These are phyloP conservation scores for Collariella sp. DNA, from an alignment of 495 filamentous ascomycete genomes.

Conservation along the genomic window DNA sequence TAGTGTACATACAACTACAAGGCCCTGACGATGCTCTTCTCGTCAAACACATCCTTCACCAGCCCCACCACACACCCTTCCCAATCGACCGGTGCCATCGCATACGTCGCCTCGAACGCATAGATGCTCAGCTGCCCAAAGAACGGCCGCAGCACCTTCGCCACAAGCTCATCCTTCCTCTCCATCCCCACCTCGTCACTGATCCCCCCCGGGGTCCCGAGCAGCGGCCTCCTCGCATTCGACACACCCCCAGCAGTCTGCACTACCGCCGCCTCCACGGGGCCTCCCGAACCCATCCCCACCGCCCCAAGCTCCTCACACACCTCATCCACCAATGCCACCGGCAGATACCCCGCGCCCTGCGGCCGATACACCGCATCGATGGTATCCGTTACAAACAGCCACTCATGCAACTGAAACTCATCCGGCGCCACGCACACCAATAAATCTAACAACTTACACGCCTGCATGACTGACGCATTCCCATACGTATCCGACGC, in stretches of 20 bases:
- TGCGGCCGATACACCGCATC: slow-evolving; percentile 82
- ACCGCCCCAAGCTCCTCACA: slow-evolving; percentile 61
- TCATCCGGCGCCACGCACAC: slow-evolving; percentile 85
- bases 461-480: slow-evolving; percentile 71
- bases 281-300: slow-evolving; percentile 1
- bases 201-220: slow-evolving; percentile 40
- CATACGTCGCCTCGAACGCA: slow-evolving; percentile 85
- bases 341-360: slow-evolving; percentile 48
- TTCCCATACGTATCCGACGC: slow-evolving; percentile 65
- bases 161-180: slow-evolving; percentile 62
- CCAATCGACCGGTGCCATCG: slow-evolving; percentile 63
- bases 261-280: background rate
- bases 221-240: slow-evolving; percentile 37
- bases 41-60: slow-evolving; percentile 76
- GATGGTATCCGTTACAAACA: slow-evolving; percentile 93
- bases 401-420: slow-evolving; percentile 92
- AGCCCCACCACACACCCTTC: slow-evolving; percentile 59
- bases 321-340: slow-evolving; percentile 78
- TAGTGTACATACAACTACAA: slow-evolving; percentile 21
- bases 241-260: slow-evolving; percentile 20
- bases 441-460: slow-evolving; percentile 81
- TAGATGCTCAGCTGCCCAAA: slow-evolving; percentile 85
- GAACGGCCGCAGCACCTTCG: slow-evolving; percentile 74
- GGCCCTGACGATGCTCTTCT: slow-evolving; percentile 53
- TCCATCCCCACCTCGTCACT: slow-evolving; percentile 41